Percentiles rank a stretch among this genome's conserved stretches.
phyloP scores from a whole-genome alignment of 2,329 filamentous ascomycete genomes.

The Cadophora gregata region DNA sequence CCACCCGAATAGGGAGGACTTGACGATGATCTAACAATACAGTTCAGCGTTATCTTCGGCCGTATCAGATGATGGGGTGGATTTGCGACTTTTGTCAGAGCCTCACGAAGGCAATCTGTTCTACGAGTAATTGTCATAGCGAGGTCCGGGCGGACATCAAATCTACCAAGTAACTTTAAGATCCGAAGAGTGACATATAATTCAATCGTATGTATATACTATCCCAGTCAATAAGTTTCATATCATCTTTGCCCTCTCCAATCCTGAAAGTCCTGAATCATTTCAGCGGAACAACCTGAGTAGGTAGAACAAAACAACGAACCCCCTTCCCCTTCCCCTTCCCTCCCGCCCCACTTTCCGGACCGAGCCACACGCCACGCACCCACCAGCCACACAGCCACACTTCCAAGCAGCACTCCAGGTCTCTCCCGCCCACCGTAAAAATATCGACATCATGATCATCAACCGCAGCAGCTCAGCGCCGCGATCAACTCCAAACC shows the following conservation, averaged over 20 bases:
- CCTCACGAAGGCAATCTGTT: too few species aligned
- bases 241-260: background rate
- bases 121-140: too few species aligned
- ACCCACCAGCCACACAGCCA: conserved; percentile 25
- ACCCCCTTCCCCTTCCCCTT: background rate
- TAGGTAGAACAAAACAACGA: background rate
- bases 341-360: background rate
- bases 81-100: background rate
- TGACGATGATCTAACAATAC: background rate
- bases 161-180: too few species aligned
- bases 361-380: too few species aligned
- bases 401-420: conserved; percentile 12
- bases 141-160: too few species aligned
- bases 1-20: background rate
- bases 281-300: background rate
- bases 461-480: conserved; percentile 3
- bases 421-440: conserved; percentile 3
- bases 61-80: background rate
- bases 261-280: background rate
- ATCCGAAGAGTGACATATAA: background rate
- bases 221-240: background rate
- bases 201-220: background rate
- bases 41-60: background rate
- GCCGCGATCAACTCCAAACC: background rate
- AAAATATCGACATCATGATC: conserved; percentile 26